Evolutionary conservation across 2,329 filamentous ascomycete species (phyloP).

Genomic region (Lasiodiplodia hormozganensis): DNA sequence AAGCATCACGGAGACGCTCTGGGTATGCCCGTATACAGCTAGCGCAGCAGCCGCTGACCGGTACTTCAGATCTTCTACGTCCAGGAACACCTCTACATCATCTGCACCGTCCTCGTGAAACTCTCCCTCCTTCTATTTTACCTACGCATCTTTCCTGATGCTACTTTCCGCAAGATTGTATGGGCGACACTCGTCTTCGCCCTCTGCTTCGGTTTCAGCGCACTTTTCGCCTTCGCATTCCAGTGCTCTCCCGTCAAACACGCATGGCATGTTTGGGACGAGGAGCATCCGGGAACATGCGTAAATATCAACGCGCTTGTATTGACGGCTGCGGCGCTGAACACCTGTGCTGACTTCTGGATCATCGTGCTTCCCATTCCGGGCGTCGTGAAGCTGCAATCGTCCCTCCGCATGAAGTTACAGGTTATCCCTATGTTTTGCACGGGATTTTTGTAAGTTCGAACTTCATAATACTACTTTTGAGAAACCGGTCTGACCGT

Average conservation of each 20-base stretch:
- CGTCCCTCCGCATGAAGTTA: slow-evolving; percentile 5
- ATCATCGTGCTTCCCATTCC: slow-evolving; percentile 11
- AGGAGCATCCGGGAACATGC: neutral
- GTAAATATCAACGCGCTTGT: neutral
- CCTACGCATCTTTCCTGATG: slow-evolving; percentile 18
- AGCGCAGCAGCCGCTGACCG: neutral
- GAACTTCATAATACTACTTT: rapidly evolving
- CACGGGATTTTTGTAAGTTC: slow-evolving; percentile 10
- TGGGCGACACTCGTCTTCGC: neutral
- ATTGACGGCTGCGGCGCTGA: neutral
- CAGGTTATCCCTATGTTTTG: slow-evolving; percentile 15
- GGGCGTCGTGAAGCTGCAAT: neutral
- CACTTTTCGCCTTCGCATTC: neutral
- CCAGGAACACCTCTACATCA: slow-evolving; percentile 19
- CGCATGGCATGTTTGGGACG: neutral
- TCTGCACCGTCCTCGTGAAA: neutral
- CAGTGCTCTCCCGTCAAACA: slow-evolving; percentile 6
- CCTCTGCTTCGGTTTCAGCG: neutral
- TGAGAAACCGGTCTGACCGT: neutral
- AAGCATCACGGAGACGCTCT: neutral
- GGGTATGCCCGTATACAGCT: neutral
- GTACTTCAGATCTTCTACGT: slow-evolving; percentile 7
- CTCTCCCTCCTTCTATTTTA: slow-evolving; percentile 3
- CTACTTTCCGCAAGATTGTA: slow-evolving; percentile 1
- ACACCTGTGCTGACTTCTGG: slow-evolving; percentile 10